Percentiles rank a stretch among this genome's conserved stretches.
phyloP scores from a whole-genome alignment of 108 stramenopile genomes.

The Nitzschia sp. region DNA sequence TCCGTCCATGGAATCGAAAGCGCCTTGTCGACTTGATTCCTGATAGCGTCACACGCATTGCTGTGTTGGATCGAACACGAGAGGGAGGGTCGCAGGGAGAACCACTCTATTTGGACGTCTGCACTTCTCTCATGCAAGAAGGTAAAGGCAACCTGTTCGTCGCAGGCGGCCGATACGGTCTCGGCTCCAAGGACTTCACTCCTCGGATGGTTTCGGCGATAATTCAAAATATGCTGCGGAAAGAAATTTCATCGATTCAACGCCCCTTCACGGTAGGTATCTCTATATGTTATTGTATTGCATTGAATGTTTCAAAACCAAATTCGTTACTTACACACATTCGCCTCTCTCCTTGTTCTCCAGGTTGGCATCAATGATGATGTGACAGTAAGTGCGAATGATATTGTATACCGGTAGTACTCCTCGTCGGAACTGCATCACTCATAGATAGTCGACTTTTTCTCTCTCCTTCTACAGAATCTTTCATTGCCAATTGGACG shows the following conservation, averaged over 20 bases:
- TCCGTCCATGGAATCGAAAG: constrained; percentile 56
- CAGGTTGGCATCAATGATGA: too few relatives aligned
- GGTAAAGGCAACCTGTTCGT: constrained; percentile 42
- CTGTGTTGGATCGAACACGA: constrained; percentile 58
- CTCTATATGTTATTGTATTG: too few relatives aligned
- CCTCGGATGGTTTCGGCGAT: constrained; percentile 61
- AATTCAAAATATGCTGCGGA: constrained; percentile 47
- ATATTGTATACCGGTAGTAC: too few relatives aligned
- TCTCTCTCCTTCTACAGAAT: too few relatives aligned
- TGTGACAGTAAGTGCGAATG: too few relatives aligned
- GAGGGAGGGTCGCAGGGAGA: constrained; percentile 68
- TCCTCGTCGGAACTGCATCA: too few relatives aligned
- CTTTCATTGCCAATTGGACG: constrained; percentile 52
- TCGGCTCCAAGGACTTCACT: constrained; percentile 63
- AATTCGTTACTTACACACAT: too few relatives aligned
- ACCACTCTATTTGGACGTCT: constrained; percentile 69
- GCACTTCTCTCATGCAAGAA: constrained; percentile 57
- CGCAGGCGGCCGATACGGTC: constrained; percentile 60
- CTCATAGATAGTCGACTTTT: too few relatives aligned
- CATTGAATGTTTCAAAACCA: too few relatives aligned
- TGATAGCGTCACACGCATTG: constrained; percentile 43
- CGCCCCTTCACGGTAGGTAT: constrained; percentile 67
- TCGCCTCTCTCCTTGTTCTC: too few relatives aligned
- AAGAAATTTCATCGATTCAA: constrained; percentile 42
- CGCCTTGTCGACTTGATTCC: constrained; percentile 41